Evolutionary conservation across 108 stramenopile species (phyloP).

Genomic region (Cyclotella baltica): DNA sequence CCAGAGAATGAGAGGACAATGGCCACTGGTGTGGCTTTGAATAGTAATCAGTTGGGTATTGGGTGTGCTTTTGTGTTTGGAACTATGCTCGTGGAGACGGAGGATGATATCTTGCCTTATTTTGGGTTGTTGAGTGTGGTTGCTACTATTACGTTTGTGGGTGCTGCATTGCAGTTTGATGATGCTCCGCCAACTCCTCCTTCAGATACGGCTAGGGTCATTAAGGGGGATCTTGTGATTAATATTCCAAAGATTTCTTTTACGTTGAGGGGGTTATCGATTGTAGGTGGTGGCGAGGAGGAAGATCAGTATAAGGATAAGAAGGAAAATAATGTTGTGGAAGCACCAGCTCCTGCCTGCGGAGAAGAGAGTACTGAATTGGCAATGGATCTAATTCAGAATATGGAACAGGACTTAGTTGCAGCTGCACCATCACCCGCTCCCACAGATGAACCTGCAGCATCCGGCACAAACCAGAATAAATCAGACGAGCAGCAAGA

Average conservation of each 20-base stretch:
- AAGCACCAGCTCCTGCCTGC: constrained; percentile 19
- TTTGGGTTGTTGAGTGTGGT: constrained; percentile 82
- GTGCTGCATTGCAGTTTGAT: constrained; percentile 85
- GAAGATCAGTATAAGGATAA: constrained; percentile 5
- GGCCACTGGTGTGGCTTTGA: constrained; percentile 92
- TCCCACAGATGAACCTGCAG: constrained; percentile 40
- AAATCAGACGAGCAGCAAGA: no score
- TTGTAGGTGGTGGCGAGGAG: constrained; percentile 9
- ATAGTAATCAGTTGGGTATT: constrained; percentile 90
- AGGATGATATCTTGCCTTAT: constrained; percentile 81
- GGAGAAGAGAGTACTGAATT: constrained; percentile 15
- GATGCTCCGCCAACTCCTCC: constrained; percentile 93
- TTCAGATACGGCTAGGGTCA: constrained; percentile 79
- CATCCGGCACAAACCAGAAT: no score
- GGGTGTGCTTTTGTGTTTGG: constrained; percentile 91
- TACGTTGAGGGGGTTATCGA: background rate
- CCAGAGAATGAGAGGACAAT: constrained; percentile 89
- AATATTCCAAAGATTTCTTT: constrained; percentile 59
- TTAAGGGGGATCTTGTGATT: constrained; percentile 66
- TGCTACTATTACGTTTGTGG: constrained; percentile 75
- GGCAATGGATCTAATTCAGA: constrained; percentile 12
- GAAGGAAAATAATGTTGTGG: background rate
- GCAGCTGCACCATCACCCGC: constrained; percentile 42
- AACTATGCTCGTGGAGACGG: constrained; percentile 68
- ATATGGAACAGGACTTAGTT: background rate